Conservation (phyloP, 768 basidiomycete genomes). For the Glaciozyma martinii region DNA sequence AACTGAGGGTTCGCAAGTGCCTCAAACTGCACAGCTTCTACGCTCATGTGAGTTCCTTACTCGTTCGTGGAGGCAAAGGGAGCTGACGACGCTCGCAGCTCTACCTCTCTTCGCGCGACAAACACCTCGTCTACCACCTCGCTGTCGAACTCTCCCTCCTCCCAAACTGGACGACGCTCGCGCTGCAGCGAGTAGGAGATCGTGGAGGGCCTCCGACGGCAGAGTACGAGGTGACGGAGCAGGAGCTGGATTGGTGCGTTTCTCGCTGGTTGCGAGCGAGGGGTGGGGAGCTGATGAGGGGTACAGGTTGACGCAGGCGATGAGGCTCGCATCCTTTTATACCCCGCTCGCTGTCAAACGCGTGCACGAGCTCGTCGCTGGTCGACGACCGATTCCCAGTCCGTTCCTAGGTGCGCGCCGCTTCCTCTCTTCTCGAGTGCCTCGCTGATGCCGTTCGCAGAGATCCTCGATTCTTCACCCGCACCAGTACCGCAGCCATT, state of each 20-base stretch:
- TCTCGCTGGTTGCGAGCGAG: neutral
- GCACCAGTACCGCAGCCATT: neutral
- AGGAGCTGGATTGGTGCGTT: constrained; percentile 10
- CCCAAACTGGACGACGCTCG: constrained; percentile 9
- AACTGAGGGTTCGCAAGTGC: constrained; percentile 1
- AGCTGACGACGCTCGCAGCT: neutral
- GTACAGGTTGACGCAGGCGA: constrained; percentile 9
- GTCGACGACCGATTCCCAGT: neutral
- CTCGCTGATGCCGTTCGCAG: neutral
- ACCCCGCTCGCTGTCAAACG: constrained; percentile 1
- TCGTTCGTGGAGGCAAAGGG: too few relatives aligned
- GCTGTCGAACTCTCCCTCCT: constrained; percentile 6
- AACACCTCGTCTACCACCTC: constrained; percentile 9
- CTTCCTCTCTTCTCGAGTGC: neutral
- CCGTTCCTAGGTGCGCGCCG: neutral
- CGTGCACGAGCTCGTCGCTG: constrained; percentile 4
- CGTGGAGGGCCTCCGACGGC: neutral
- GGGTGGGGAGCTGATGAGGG: neutral
- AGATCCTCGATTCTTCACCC: neutral
- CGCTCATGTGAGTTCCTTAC: too few relatives aligned
- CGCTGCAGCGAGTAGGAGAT: constrained; percentile 4
- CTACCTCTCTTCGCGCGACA: neutral
- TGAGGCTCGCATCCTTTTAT: constrained; percentile 7
- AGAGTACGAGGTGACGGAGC: constrained; percentile 6
- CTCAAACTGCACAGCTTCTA: neutral